Evolutionary conservation across 306 rosid genomes (phyloP).

Genomic region (Ceratonia siliqua): DNA sequence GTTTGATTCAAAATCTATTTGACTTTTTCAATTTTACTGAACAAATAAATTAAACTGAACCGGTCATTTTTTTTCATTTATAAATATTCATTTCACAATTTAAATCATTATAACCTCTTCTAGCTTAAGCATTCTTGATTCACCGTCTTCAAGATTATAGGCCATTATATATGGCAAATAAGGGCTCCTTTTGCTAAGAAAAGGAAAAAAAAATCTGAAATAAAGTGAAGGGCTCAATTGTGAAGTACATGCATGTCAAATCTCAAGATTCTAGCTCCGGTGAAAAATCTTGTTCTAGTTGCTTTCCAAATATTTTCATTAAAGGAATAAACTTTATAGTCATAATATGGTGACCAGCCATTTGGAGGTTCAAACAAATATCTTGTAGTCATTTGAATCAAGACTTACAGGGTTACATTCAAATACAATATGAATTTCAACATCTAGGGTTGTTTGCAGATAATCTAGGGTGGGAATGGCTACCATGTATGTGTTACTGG

Average conservation of each 20-base stretch:
- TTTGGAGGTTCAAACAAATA: not conserved
- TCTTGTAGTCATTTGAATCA: not conserved
- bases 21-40: constrained; percentile 23
- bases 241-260: constrained; percentile 13
- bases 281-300: not conserved
- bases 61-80: not conserved
- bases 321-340: not conserved
- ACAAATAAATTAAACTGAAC: not conserved
- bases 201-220: not conserved
- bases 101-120: not conserved
- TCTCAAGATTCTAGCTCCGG: not conserved
- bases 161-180: constrained; percentile 25
- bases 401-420: not conserved
- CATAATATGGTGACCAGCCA: not conserved
- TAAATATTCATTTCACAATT: constrained; percentile 15
- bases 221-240: not conserved
- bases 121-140: constrained; percentile 10
- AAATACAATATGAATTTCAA: not conserved
- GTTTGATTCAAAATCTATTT: not conserved
- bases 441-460: not conserved
- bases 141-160: not conserved
- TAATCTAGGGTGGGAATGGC: not conserved
- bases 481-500: constrained; percentile 4
- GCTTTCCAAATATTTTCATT: constrained; percentile 1
- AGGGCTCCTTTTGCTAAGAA: not conserved